A percentile compares a stretch with the other conserved stretches of the same genome.
phyloP scores from a whole-genome alignment of 139 green algal genomes.

The Volvox africanus region DNA sequence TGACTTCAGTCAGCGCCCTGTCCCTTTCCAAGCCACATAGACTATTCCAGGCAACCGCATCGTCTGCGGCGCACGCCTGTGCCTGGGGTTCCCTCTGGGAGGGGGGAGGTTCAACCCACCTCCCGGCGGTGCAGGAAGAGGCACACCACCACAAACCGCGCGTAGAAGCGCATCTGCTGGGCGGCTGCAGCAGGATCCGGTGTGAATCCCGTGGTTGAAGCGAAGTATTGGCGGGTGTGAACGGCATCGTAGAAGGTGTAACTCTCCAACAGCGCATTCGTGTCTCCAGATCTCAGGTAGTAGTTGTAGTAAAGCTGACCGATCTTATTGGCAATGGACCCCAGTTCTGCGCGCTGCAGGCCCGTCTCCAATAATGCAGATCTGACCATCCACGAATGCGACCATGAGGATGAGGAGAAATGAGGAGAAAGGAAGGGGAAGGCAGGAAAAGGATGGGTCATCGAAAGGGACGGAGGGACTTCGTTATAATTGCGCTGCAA shows the following conservation, averaged over 20 bases:
- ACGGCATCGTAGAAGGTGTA: conserved; percentile 84
- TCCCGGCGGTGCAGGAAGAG: conserved; percentile 75
- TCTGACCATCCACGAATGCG: conserved; percentile 26
- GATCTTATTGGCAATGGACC: conserved; percentile 80
- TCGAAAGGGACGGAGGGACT: no score
- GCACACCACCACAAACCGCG: conserved; percentile 83
- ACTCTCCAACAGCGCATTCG: conserved; percentile 69
- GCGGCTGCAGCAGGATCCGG: conserved; percentile 39
- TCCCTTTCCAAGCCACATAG: no score
- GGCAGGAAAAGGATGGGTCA: no score
- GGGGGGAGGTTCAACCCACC: conserved; percentile 33
- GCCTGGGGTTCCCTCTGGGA: no score
- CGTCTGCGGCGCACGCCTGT: no score
- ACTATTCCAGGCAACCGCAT: no score
- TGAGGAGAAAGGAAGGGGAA: neutral
- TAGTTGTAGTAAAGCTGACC: conserved; percentile 71
- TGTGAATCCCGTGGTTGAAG: neutral
- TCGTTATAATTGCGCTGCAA: no score
- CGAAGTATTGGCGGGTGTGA: conserved; percentile 41
- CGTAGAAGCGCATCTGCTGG: conserved; percentile 80
- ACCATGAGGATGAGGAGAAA: neutral
- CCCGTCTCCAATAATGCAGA: conserved; percentile 58
- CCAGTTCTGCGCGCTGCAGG: conserved; percentile 76
- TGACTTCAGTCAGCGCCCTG: no score
- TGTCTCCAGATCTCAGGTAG: conserved; percentile 74